These are phyloP conservation scores for Bremia lactucae DNA, from an alignment of 352 stramenopile species.

Conservation along the genomic window DNA sequence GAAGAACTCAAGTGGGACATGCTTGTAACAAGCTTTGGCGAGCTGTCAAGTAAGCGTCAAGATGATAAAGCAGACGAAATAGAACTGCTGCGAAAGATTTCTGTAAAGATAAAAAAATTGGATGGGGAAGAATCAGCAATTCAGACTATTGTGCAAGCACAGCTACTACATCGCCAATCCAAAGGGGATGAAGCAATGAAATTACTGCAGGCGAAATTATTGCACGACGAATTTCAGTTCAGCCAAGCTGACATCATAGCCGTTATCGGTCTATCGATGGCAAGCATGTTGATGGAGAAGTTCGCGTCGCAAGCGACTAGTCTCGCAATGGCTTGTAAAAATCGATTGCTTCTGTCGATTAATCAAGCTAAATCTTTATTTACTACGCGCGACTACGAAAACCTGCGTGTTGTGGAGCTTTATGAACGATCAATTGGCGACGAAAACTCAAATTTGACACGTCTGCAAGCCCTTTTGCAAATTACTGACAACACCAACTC, in stretches of 20 bases:
- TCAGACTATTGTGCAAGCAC: slow-evolving; percentile 19
- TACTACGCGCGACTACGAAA: slow-evolving; percentile 15
- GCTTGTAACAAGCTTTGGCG: slow-evolving; percentile 21
- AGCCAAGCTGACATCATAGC: slow-evolving; percentile 19
- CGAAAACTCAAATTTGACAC: slow-evolving; percentile 13
- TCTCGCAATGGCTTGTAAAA: slow-evolving; percentile 20
- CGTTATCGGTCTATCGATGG: slow-evolving; percentile 27
- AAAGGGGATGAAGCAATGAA: slow-evolving; percentile 18
- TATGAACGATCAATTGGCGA: slow-evolving; percentile 22
- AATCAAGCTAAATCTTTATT: slow-evolving; percentile 12
- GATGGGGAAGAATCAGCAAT: slow-evolving; percentile 5
- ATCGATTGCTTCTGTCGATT: slow-evolving; percentile 20
- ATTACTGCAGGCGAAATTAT: slow-evolving; percentile 16
- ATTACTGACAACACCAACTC: slow-evolving; percentile 12
- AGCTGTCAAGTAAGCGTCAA: slow-evolving; percentile 1
- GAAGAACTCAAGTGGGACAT: slow-evolving; percentile 31
- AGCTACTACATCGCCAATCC: slow-evolving; percentile 12
- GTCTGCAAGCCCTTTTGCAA: slow-evolving; percentile 20
- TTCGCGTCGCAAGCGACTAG: slow-evolving; percentile 4
- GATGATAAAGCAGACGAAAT: slow-evolving; percentile 4
- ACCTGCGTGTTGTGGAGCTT: slow-evolving; percentile 29
- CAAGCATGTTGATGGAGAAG: slow-evolving; percentile 15
- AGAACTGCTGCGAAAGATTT: slow-evolving; percentile 15
- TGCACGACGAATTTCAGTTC: slow-evolving; percentile 5
- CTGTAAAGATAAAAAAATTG: slow-evolving; percentile 5